These are phyloP conservation scores for Trichosporon faecale DNA, from an alignment of 1,284 basidiomycete species.

Conservation along the genomic window DNA sequence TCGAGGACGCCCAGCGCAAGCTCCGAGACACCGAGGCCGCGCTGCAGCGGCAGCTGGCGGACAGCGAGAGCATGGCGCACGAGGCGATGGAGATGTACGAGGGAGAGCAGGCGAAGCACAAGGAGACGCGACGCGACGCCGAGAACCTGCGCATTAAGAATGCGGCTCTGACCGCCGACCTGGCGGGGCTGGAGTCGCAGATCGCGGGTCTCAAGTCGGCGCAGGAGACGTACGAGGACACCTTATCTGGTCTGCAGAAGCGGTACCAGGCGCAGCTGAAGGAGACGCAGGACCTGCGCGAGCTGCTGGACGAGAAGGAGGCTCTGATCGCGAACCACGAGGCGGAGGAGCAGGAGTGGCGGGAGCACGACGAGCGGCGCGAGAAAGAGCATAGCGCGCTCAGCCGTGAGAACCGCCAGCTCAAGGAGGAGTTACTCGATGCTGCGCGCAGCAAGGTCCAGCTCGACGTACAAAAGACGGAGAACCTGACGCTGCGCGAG, in stretches of 20 bases:
- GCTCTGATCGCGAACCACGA: background rate
- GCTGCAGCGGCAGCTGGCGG: constrained; percentile 57
- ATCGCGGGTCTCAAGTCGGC: background rate
- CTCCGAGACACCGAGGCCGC: constrained; percentile 70
- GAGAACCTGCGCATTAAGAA: constrained; percentile 3
- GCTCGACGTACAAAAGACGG: constrained; percentile 62
- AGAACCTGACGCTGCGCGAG: constrained; percentile 84
- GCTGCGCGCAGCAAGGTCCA: background rate
- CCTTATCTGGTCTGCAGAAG: background rate
- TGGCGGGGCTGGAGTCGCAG: background rate
- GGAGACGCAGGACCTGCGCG: constrained; percentile 5
- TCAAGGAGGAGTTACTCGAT: constrained; percentile 1
- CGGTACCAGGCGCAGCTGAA: constrained; percentile 1
- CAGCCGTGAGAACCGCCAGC: background rate
- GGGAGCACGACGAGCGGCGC: constrained; percentile 1
- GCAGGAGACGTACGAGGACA: constrained; percentile 2
- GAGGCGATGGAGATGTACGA: constrained; percentile 13
- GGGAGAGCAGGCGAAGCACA: constrained; percentile 11
- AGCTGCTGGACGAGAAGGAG: constrained; percentile 3
- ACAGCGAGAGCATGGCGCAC: constrained; percentile 10
- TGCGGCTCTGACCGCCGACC: background rate
- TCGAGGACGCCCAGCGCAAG: constrained; percentile 67
- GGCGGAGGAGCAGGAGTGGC: background rate
- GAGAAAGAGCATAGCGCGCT: constrained; percentile 1
- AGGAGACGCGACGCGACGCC: constrained; percentile 8